Conservation (phyloP, 1,284 basidiomycete species). For the Cryptococcus deneoformans region DNA sequence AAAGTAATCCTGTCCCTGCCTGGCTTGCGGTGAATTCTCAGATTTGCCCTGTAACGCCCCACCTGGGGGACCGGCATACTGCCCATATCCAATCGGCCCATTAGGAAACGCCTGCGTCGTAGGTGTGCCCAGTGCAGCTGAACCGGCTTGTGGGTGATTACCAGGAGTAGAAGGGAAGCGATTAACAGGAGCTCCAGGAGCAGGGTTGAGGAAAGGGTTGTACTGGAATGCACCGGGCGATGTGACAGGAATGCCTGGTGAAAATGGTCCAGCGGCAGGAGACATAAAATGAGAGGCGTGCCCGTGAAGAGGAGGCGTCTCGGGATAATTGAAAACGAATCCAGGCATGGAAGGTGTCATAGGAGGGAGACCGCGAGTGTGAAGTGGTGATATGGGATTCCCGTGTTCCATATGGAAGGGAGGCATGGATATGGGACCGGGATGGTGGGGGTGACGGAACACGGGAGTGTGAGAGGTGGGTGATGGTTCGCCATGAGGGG, state of each 20-base stretch:
- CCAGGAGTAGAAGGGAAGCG: constrained; percentile 11
- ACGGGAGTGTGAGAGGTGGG: neutral
- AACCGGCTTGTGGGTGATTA: constrained; percentile 17
- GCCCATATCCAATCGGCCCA: constrained; percentile 11
- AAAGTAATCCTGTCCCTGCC: constrained; percentile 35
- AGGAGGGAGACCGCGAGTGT: constrained; percentile 43
- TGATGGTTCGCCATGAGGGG: neutral
- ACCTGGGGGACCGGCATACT: constrained; percentile 22
- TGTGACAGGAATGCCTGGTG: constrained; percentile 46
- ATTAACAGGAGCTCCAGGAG: constrained; percentile 49
- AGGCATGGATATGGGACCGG: constrained; percentile 45
- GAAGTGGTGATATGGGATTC: constrained; percentile 42
- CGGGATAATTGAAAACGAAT: constrained; percentile 49
- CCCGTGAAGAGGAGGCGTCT: constrained; percentile 39
- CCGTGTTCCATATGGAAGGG: constrained; percentile 28
- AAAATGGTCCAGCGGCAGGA: constrained; percentile 45
- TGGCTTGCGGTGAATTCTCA: neutral
- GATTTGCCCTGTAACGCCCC: constrained; percentile 6
- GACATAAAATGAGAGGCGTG: constrained; percentile 38
- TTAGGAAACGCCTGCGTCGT: constrained; percentile 42
- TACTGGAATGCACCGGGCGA: constrained; percentile 34
- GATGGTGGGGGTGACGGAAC: constrained; percentile 18
- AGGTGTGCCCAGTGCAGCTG: constrained; percentile 41
- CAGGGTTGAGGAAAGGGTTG: constrained; percentile 49
- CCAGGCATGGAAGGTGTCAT: constrained; percentile 52